Evolutionary conservation across 257 asterid genomes (phyloP).

Genomic region (Handroanthus guayacan): DNA sequence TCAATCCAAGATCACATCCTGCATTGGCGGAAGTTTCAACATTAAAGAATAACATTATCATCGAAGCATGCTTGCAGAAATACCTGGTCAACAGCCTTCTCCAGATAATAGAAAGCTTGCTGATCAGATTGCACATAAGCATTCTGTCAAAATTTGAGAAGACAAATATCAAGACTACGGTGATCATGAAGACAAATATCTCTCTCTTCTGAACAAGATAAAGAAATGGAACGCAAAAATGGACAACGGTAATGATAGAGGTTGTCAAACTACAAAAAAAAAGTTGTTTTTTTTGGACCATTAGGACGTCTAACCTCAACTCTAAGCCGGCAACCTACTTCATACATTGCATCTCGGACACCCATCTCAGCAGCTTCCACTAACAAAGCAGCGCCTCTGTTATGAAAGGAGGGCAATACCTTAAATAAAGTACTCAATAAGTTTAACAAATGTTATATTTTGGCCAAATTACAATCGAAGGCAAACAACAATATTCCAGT

Average conservation of each 20-base stretch:
- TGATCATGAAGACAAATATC: constrained; percentile 6
- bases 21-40: constrained; percentile 75
- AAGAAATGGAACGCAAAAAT: constrained; percentile 10
- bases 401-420: constrained; percentile 35
- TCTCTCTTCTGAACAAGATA: constrained; percentile 24
- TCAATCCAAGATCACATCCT: constrained; percentile 91
- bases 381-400: constrained; percentile 91
- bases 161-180: not conserved
- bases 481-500: not conserved
- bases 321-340: constrained; percentile 83
- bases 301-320: constrained; percentile 59
- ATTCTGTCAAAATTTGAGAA: constrained; percentile 54
- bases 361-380: constrained; percentile 99
- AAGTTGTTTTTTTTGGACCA: too few relatives aligned
- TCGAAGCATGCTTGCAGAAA: constrained; percentile 24
- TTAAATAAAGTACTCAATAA: not conserved
- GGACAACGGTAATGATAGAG: not conserved
- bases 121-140: constrained; percentile 83
- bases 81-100: constrained; percentile 95
- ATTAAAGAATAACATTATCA: not conserved
- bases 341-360: constrained; percentile 87
- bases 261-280: too few relatives aligned
- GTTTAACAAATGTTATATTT: not conserved
- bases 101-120: constrained; percentile 84
- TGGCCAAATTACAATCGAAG: constrained; percentile 23